A percentile compares a stretch with the other conserved stretches of the same genome.
phyloP scores from a whole-genome alignment of 2,329 filamentous ascomycete species.

The Alternaria dauci region DNA sequence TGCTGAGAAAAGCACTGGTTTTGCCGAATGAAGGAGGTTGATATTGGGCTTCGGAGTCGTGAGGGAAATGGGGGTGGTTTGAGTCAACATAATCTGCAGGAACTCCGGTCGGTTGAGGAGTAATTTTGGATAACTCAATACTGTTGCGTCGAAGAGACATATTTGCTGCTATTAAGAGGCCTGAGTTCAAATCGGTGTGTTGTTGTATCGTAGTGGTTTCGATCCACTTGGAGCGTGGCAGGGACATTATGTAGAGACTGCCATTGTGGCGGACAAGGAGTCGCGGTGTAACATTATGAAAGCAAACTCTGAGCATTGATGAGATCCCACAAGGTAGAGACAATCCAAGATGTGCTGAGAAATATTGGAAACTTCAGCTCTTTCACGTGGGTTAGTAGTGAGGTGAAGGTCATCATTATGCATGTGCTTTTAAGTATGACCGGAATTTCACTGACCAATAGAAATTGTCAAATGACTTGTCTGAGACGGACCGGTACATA shows the following conservation, averaged over 20 bases:
- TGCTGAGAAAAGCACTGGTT: not conserved
- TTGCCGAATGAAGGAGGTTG: not conserved
- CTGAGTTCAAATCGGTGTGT: not conserved
- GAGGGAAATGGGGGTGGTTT: conserved; percentile 12
- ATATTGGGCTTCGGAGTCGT: not conserved
- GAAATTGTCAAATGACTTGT: not conserved
- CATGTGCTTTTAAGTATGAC: conserved; percentile 11
- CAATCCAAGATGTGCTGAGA: not conserved
- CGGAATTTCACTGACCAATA: not conserved
- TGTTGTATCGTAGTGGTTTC: not conserved
- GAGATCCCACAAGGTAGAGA: not conserved
- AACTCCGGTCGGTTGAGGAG: conserved; percentile 1
- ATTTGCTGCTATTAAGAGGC: not conserved
- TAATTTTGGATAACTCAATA: not conserved
- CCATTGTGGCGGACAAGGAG: not conserved
- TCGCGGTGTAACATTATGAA: not conserved
- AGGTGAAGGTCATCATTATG: conserved; percentile 6
- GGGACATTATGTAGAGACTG: not conserved
- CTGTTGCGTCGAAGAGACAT: not conserved
- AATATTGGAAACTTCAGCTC: not conserved
- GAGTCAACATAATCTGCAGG: conserved; percentile 9
- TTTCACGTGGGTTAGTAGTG: not conserved
- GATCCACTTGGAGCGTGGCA: not conserved
- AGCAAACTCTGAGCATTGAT: not conserved
- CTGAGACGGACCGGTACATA: not conserved